Conservation (phyloP, 2,329 filamentous ascomycete species). For the Beauveria medogensis region DNA sequence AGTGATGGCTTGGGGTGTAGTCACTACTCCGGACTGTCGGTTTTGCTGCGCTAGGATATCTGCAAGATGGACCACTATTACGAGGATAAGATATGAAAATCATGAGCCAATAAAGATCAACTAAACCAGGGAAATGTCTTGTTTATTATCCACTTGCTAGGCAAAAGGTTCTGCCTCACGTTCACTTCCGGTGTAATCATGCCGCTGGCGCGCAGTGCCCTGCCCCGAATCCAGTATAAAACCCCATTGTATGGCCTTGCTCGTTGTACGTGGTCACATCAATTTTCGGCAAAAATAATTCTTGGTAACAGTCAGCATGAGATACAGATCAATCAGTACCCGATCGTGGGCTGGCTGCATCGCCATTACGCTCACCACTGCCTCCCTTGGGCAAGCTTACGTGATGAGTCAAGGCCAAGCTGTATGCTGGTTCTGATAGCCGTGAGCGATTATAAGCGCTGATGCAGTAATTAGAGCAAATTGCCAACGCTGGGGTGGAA, state of each 20-base stretch:
- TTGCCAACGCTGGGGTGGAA: slow-evolving; percentile 39
- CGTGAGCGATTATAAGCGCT: neutral
- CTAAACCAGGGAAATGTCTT: no score
- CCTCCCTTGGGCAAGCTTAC: neutral
- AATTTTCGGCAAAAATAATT: neutral
- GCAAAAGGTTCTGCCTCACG: neutral
- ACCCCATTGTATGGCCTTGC: no score
- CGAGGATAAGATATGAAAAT: no score
- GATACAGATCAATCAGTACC: neutral
- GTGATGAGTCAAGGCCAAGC: neutral
- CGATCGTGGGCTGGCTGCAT: neutral
- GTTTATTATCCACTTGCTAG: no score
- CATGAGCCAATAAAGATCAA: no score
- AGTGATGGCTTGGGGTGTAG: neutral
- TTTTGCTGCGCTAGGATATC: no score
- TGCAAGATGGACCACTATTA: no score
- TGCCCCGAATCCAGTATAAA: neutral
- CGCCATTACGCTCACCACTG: neutral
- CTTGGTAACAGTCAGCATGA: neutral
- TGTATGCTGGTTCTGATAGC: neutral
- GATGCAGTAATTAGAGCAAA: neutral
- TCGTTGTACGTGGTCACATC: neutral
- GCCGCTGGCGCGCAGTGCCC: neutral
- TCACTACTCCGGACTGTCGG: no score
- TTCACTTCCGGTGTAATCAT: neutral